These are phyloP conservation scores for Alnus glutinosa DNA, from an alignment of 306 rosid species.

Conservation along the genomic window DNA sequence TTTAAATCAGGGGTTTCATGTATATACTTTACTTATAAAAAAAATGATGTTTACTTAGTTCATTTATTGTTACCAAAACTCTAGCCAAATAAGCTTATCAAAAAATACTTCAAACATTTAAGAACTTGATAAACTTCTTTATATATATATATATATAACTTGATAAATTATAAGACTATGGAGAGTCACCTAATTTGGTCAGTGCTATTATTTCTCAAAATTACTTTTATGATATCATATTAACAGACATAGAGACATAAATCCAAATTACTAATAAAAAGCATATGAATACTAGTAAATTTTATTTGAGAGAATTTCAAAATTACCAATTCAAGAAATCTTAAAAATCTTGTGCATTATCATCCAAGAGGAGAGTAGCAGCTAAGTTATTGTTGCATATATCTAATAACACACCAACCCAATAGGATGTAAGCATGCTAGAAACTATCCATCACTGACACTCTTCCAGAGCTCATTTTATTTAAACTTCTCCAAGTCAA, in stretches of 20 bases:
- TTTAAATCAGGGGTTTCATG: too few species aligned
- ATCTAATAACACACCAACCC: background rate
- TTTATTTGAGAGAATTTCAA: background rate
- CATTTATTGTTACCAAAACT: background rate
- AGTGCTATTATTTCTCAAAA: background rate
- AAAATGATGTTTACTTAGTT: background rate
- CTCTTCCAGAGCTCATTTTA: background rate
- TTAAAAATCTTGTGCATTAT: background rate
- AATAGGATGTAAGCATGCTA: too few species aligned
- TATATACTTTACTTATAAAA: too few species aligned
- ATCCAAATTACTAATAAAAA: background rate
- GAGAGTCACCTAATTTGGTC: background rate
- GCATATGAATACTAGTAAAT: background rate
- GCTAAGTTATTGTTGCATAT: background rate
- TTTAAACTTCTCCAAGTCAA: background rate
- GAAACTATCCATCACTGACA: background rate
- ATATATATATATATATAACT: background rate
- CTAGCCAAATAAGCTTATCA: background rate
- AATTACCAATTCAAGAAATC: constrained; percentile 2
- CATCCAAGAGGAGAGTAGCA: background rate
- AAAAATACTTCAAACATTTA: too few species aligned
- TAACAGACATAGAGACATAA: background rate
- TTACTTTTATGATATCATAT: background rate
- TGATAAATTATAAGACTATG: background rate
- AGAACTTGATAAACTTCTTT: too few species aligned